Evolutionary conservation across 1,284 basidiomycete species (phyloP), one percentile per base, ranked within the genome.

Genomic region (Apiotrichum siamense): DNA sequence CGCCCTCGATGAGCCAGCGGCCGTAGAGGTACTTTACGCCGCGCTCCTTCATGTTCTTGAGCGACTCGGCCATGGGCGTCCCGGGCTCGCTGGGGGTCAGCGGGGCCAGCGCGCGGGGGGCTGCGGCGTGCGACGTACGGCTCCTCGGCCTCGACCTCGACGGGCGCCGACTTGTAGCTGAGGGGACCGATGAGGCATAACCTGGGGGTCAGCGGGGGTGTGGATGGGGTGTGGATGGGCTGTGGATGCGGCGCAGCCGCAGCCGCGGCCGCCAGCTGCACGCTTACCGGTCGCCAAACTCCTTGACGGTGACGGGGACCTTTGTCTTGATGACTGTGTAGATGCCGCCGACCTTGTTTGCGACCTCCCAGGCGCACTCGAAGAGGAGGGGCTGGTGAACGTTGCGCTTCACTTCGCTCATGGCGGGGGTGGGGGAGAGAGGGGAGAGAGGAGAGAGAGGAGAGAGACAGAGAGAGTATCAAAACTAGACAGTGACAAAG

Each of bases 261-360:
- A 4, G 9, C 20, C 31, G 31, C 23, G n/a, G 15, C 17, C 23
- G 5, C 44, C 4, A 63, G 10, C 29, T 11, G 10, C 29, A 31
- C 7, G 17, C 69, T 65, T 53, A 73, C 71, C 72, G 59, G 59
- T 70, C 67, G 33, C 73, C 73, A 60, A 86, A 96, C 74, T 96
- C 91, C 57, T 85, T 83, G 65, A 93, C 88, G 57, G 94, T 97
- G 73, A 98, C 89, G 52, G 94, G 94, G 47, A 96, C 92, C 73
- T 97, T 98, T 50, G 94, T 97, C 78, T 97, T 97, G 76, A 97
- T 97, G 77, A 97, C 93, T 59, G 93, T 97, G 81, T 97, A 97
- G 77, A 97, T 97, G 59, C 93, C 93, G 63, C 93, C 93, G 74
- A 97, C 93, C 77, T 93, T 94, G 81, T 94, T 94, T 32, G 87